Conservation (phyloP, 805 yeast species). For the Candida quercuum region DNA sequence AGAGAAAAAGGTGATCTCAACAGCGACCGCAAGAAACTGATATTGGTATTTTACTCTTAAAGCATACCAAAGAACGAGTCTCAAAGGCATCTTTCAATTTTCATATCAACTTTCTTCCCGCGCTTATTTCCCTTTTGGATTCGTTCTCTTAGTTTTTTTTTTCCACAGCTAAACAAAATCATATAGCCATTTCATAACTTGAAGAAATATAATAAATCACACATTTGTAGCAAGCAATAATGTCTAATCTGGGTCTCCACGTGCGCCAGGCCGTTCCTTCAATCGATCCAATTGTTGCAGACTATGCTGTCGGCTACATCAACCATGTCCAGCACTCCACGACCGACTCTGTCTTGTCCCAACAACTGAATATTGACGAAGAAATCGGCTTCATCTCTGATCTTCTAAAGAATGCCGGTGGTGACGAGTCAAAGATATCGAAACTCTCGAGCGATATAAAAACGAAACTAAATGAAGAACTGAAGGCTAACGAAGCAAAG, state of each 20-base stretch:
- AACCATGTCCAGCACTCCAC: slow-evolving; percentile 75
- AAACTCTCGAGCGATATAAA: slow-evolving; percentile 40
- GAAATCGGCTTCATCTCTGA: slow-evolving; percentile 68
- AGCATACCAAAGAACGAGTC: too few species aligned
- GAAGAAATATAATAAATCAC: too few species aligned
- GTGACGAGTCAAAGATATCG: slow-evolving; percentile 49
- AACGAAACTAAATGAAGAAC: slow-evolving; percentile 46
- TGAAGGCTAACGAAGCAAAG: slow-evolving; percentile 64
- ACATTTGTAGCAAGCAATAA: slow-evolving; percentile 10
- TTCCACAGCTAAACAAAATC: too few species aligned
- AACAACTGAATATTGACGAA: slow-evolving; percentile 55
- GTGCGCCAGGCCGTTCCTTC: slow-evolving; percentile 84
- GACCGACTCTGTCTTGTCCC: slow-evolving; percentile 76
- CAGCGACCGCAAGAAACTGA: too few species aligned
- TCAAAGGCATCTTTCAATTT: too few species aligned
- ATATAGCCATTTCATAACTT: too few species aligned
- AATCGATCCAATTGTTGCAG: slow-evolving; percentile 79
- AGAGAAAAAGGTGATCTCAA: too few species aligned
- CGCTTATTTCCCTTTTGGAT: too few species aligned
- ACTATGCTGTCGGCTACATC: slow-evolving; percentile 89
- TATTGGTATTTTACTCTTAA: too few species aligned
- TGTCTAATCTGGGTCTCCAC: slow-evolving; percentile 43
- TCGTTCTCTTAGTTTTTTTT: too few species aligned
- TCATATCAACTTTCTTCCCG: too few species aligned
- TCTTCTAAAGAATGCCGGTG: slow-evolving; percentile 80